Base-by-base conservation (phyloP, 805 yeast genomes). In the Nakazawaea ishiwadae region DNA sequence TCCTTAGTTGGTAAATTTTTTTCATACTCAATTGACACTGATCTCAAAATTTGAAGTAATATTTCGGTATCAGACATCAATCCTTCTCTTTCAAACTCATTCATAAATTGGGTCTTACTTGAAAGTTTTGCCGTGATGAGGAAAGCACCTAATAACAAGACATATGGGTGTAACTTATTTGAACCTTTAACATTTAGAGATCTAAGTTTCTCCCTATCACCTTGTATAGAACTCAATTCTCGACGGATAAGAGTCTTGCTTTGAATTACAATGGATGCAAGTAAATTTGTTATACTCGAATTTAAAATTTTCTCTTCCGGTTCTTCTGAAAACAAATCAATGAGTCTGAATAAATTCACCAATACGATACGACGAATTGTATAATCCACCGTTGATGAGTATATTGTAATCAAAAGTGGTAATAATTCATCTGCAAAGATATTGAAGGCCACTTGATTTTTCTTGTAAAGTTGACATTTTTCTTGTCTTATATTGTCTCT, bases 371-470 rank as follows among this genome's bases (percentile, higher is more conserved):
- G 69, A 49, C 93, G 72, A 6, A 84, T 67, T 12, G 74, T 75
- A 47, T 70, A 76, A 44, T 84, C 87, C 54, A 84, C 81, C 0
- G 91, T 73, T 2, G 91, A 79, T 27, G 84, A 79, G 51, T 81
- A 87, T 7, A 85, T 71, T 46, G 75, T 78, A 9, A 84, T 57
- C 39, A 87, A 52, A 4, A 80, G 49, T 0, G 76, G 70, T 55
- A 80, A 73, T 4, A 79, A 54, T 7, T 67, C 65, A 34, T 61
- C 61, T 5, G 73, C 63, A 53, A 82, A 76, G 2, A 41, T 24
- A 16, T 52, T 44, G 24, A 59, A 53, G 24, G 55, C 54, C 3
- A 47, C 53, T 1, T 46, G 50, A 9, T 59, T 50, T 1, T 54
- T 51, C 8, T 53, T 48, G 38, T 59, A 67, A 1, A 67, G 51